phyloP scores from a whole-genome alignment of 192 early-diverging fungal genomes.

The Backusella luteola region DNA sequence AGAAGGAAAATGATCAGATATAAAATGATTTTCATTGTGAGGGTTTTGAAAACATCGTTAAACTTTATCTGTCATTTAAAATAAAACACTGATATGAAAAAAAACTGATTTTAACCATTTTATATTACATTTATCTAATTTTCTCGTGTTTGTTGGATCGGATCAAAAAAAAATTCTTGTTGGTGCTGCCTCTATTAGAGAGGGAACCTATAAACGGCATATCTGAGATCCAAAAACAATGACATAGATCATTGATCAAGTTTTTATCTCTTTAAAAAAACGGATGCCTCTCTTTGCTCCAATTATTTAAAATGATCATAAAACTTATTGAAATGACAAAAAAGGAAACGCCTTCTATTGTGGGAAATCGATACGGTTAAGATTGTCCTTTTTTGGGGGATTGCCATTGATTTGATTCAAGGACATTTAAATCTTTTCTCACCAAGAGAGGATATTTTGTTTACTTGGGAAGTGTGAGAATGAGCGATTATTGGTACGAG shows the following conservation, averaged over 20 bases:
- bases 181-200: too few species aligned
- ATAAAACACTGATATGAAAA: too few species aligned
- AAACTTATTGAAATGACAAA: not conserved
- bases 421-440: not conserved
- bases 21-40: too few species aligned
- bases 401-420: not conserved
- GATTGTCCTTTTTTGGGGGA: not conserved
- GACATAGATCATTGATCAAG: not conserved
- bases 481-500: not conserved
- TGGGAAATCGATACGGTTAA: not conserved
- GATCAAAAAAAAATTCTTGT: too few species aligned
- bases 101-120: too few species aligned
- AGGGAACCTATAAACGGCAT: not conserved
- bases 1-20: too few species aligned
- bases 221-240: not conserved
- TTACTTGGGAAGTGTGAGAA: not conserved
- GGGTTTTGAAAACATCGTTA: too few species aligned
- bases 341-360: not conserved
- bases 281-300: too few species aligned
- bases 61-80: too few species aligned
- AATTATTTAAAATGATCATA: too few species aligned
- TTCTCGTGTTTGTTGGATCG: too few species aligned
- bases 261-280: not conserved
- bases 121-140: too few species aligned
- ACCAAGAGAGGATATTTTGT: not conserved